Base-by-base conservation (phyloP, 1,284 basidiomycete species). In the Termitomyces sp. region DNA sequence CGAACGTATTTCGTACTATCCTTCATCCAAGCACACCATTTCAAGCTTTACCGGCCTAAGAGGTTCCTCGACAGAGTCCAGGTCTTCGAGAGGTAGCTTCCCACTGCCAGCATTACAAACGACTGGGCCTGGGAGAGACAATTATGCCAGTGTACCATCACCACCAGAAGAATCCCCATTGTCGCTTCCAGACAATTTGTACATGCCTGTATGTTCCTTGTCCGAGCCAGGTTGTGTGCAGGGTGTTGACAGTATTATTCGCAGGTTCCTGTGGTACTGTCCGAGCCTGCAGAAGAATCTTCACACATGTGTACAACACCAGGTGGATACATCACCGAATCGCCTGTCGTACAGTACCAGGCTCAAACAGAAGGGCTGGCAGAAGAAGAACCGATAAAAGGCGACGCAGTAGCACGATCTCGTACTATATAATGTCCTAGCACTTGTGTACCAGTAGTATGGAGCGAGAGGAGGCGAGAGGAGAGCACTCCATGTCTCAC, bases 231-330 rank as follows among this genome's bases (percentile, higher is more conserved):
- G 6, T 24, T 33, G 7, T 34, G 16, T 49, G 35, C 13, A 3
- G 11, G 4, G 13, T 53, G 24, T 18, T 50, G 11, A 48, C 14
- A 13, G n/a, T 16, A 28, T 9, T 30, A 3, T 13, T n/a, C 37
- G 9, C 16, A 55, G 57, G 52, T 54, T 49, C 42, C 56, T n/a
- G 49, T 51, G 41, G 57, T 60, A 42, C 57, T 26, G 37, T 68
- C 65, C 28, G 28, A 30, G 8, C 66, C 66, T 26, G 66, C 66
- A 11, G 54, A 49, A 0, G 63, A 61, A 43, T 68, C 66, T 1
- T 68, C 65, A 16, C 61, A 58, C 28, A 31, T 52, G 34, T 35
- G 33, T 37, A 26, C 34, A 28, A 56, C 61, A 31, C 48, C 54
- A 10, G 56, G 58, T 18, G 52, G 59, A 26, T 50, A 58, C 46